Percentiles rank a stretch among this genome's conserved stretches.
Evolutionary conservation across 345 rosid species (phyloP).

Genomic region (Euphorbia lathyris): DNA sequence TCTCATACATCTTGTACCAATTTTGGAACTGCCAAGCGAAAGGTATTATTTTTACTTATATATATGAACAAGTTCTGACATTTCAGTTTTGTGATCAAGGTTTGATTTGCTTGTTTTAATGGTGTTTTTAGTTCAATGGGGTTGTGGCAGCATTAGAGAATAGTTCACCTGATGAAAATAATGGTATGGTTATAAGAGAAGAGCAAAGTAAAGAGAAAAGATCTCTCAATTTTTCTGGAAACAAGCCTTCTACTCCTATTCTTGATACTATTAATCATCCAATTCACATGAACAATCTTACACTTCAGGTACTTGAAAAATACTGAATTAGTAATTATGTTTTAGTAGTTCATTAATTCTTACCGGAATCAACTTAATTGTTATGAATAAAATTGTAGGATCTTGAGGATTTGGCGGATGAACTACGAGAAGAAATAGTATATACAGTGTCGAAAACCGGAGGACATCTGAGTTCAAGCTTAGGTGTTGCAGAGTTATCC

Average conservation of each 20-base stretch:
- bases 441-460: constrained; percentile 50
- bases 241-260: constrained; percentile 62
- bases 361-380: background rate
- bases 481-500: constrained; percentile 61
- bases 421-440: constrained; percentile 56
- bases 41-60: background rate
- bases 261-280: constrained; percentile 66
- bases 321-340: background rate
- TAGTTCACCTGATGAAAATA: background rate
- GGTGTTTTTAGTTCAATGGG: background rate
- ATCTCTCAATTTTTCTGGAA: constrained; percentile 31
- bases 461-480: constrained; percentile 65
- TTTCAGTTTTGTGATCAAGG: background rate
- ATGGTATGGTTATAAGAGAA: constrained; percentile 12
- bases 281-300: constrained; percentile 63
- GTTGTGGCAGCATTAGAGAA: background rate
- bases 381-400: constrained; percentile 31
- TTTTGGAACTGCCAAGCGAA: background rate
- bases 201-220: constrained; percentile 29
- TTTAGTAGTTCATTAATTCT: background rate
- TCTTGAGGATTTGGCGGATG: constrained; percentile 58
- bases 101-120: too few species aligned
- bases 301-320: constrained; percentile 37
- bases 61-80: too few species aligned
- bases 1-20: background rate